Evolutionary conservation across 306 rosid species (phyloP).

Genomic region (Betula pendula): DNA sequence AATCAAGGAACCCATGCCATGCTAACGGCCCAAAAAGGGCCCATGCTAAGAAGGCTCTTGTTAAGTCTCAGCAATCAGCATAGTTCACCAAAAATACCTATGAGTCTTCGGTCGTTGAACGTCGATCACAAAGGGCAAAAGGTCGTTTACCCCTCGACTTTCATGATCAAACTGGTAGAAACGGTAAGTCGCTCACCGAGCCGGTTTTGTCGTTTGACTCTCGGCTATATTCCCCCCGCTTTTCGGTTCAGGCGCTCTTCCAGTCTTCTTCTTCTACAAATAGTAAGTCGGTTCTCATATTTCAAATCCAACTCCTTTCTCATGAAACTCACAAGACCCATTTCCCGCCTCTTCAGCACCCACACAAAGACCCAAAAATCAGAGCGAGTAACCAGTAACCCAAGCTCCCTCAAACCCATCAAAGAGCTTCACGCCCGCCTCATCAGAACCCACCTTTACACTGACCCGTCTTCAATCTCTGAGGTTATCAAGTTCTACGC

Average conservation of each 20-base stretch:
- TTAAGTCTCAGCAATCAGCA: too few species aligned
- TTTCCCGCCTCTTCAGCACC: slow-evolving; percentile 26
- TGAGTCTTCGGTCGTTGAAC: too few species aligned
- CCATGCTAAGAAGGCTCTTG: too few species aligned
- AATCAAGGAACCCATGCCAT: too few species aligned
- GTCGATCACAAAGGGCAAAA: too few species aligned
- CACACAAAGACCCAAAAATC: slow-evolving; percentile 16
- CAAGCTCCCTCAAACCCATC: slow-evolving; percentile 22
- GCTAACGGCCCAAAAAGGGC: too few species aligned
- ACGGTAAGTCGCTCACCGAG: not conserved
- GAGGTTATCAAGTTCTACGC: slow-evolving; percentile 55
- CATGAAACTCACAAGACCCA: slow-evolving; percentile 44
- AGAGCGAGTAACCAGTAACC: slow-evolving; percentile 5
- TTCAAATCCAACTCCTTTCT: not conserved
- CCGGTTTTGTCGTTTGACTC: not conserved
- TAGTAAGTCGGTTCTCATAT: not conserved
- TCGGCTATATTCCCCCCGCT: not conserved
- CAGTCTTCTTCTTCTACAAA: too few species aligned
- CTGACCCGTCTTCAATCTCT: slow-evolving; percentile 49
- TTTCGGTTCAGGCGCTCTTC: not conserved
- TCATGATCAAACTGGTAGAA: not conserved
- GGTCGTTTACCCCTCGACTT: not conserved
- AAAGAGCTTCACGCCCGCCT: slow-evolving; percentile 59
- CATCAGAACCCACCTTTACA: slow-evolving; percentile 45
- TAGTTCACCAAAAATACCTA: too few species aligned